Percentiles rank a stretch among this genome's conserved stretches.
Evolutionary conservation across 192 early-diverging fungal genomes (phyloP).

Genomic region (Coemansia sp.): DNA sequence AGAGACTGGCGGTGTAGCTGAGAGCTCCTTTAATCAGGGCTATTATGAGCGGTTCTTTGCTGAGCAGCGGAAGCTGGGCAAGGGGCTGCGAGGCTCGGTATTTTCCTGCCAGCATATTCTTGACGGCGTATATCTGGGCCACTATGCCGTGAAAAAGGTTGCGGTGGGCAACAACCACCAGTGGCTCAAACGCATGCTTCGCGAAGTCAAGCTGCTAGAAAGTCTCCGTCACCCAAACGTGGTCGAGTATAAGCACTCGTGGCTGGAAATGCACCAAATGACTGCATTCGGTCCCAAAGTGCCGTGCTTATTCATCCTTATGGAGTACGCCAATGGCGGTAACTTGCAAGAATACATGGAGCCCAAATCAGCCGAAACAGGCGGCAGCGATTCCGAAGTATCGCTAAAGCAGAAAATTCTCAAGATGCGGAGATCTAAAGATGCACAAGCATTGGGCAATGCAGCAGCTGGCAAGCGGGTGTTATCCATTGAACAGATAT

Average conservation of each 20-base stretch:
- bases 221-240: conserved; percentile 88
- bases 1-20: conserved; percentile 43
- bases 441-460: too few relatives aligned
- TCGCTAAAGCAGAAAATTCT: conserved; percentile 36
- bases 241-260: conserved; percentile 93
- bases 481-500: conserved; percentile 69
- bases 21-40: conserved; percentile 84
- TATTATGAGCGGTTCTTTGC: conserved; percentile 94
- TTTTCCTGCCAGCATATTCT: conserved; percentile 83
- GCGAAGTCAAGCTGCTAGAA: conserved; percentile 91
- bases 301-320: conserved; percentile 92
- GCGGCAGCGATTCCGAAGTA: conserved; percentile 4
- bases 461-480: conserved; percentile 6
- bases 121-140: conserved; percentile 69
- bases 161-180: conserved; percentile 85
- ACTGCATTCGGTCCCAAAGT: conserved; percentile 75
- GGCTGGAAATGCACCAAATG: conserved; percentile 82
- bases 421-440: conserved; percentile 21
- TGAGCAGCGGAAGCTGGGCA: conserved; percentile 82
- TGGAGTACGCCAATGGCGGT: conserved; percentile 94
- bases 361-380: conserved; percentile 5
- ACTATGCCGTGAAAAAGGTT: conserved; percentile 93
- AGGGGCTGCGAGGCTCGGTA: conserved; percentile 86
- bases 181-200: conserved; percentile 90
- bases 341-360: conserved; percentile 92